Conservation (phyloP, 345 rosid genomes). For the Microcos paniculata region DNA sequence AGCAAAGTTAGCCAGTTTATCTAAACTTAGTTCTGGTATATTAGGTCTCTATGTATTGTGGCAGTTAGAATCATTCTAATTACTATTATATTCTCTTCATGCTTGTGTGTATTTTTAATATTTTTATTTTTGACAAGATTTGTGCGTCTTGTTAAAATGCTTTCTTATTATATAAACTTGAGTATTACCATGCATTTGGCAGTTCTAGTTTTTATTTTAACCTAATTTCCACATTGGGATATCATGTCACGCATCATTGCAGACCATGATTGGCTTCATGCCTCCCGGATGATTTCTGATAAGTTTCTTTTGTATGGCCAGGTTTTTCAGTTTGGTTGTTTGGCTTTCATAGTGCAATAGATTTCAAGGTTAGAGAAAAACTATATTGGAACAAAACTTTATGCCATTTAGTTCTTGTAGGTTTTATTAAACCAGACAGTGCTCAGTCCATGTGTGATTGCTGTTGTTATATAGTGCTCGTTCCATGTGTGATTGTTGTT, state of each 20-base stretch:
- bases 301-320: conserved; percentile 79
- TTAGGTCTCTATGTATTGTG: too few relatives aligned
- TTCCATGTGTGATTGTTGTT: conserved; percentile 86
- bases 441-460: conserved; percentile 90
- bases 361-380: conserved; percentile 10
- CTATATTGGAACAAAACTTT: background rate
- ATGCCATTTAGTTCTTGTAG: conserved; percentile 33
- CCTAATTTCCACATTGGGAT: conserved; percentile 34
- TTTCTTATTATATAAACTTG: background rate
- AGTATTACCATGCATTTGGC: background rate
- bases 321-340: conserved; percentile 2
- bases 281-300: conserved; percentile 88
- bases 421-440: conserved; percentile 82
- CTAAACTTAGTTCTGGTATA: background rate
- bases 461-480: too few relatives aligned
- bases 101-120: background rate
- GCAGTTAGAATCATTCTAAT: too few relatives aligned
- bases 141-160: background rate
- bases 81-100: background rate
- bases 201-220: conserved; percentile 24
- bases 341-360: background rate
- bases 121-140: background rate
- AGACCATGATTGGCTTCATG: conserved; percentile 83
- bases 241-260: conserved; percentile 38
- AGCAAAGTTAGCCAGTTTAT: background rate